Percentiles rank a stretch among this genome's conserved stretches.
Evolutionary conservation across 164 flowering plant genomes (phyloP).

Genomic region (Annona cherimola): DNA sequence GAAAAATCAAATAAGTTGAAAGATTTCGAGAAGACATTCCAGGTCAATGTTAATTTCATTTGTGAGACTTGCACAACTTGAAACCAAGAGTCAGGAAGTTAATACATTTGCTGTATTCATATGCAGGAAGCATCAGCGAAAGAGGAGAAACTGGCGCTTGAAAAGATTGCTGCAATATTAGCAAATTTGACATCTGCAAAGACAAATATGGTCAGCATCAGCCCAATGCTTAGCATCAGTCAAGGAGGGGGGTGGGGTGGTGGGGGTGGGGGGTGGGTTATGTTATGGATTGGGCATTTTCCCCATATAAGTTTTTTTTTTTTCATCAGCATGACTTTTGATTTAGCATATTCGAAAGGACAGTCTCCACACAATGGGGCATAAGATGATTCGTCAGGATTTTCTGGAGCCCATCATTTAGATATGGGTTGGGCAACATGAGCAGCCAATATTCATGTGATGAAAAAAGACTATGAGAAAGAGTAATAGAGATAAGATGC

Average conservation of each 20-base stretch:
- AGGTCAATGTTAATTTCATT: slow-evolving; percentile 33
- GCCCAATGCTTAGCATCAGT: neutral
- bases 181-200: slow-evolving; percentile 46
- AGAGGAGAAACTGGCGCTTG: slow-evolving; percentile 66
- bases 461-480: neutral
- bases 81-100: neutral
- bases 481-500: neutral
- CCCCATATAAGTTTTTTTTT: neutral
- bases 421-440: neutral
- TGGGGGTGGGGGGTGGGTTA: too few species aligned
- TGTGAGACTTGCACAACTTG: neutral
- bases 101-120: slow-evolving; percentile 9
- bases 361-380: too few species aligned
- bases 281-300: neutral
- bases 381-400: too few species aligned
- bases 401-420: neutral
- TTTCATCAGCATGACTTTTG: too few species aligned
- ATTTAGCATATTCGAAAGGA: too few species aligned
- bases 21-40: slow-evolving; percentile 50
- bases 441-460: neutral
- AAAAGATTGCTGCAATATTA: slow-evolving; percentile 54
- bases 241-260: neutral
- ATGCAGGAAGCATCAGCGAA: slow-evolving; percentile 66
- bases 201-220: slow-evolving; percentile 38
- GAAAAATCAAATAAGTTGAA: slow-evolving; percentile 32